Conservation (phyloP, 768 basidiomycete species). For the Lactarius sanguifluus region DNA sequence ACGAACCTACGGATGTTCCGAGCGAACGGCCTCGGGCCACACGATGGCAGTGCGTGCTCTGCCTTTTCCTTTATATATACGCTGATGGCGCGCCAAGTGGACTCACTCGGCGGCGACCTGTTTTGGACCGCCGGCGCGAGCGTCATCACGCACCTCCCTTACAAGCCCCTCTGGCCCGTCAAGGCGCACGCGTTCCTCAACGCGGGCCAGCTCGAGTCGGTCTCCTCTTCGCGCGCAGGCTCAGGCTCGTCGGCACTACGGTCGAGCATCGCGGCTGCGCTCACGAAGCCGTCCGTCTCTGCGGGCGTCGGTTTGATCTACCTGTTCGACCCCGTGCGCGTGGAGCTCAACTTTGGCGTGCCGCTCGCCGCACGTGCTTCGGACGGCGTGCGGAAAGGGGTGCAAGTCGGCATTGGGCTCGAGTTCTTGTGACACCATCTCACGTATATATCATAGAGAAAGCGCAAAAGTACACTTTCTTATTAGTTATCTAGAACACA, state of each 20-base stretch:
- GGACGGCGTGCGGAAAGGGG: slow-evolving; percentile 65
- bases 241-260: slow-evolving; percentile 37
- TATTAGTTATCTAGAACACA: slow-evolving; percentile 26
- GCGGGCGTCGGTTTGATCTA: slow-evolving; percentile 84
- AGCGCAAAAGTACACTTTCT: slow-evolving; percentile 13
- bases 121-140: slow-evolving; percentile 79
- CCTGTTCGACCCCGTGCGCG: slow-evolving; percentile 76
- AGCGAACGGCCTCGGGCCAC: slow-evolving; percentile 73
- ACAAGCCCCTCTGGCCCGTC: slow-evolving; percentile 78
- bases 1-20: slow-evolving; percentile 78
- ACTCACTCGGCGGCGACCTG: slow-evolving; percentile 81
- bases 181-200: slow-evolving; percentile 82
- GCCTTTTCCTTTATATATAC: background rate
- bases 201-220: slow-evolving; percentile 66
- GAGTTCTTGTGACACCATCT: slow-evolving; percentile 57
- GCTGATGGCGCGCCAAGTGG: slow-evolving; percentile 46
- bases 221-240: slow-evolving; percentile 36
- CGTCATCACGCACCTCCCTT: slow-evolving; percentile 70
- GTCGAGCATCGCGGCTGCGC: slow-evolving; percentile 38
- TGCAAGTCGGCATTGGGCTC: slow-evolving; percentile 80
- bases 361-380: slow-evolving; percentile 69
- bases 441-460: background rate
- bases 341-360: slow-evolving; percentile 86
- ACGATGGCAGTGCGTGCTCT: slow-evolving; percentile 58
- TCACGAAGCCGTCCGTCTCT: slow-evolving; percentile 66